Percentiles rank a stretch among this genome's conserved stretches.
Evolutionary conservation across 352 stramenopile genomes (phyloP).

Genomic region (Peronospora farinosa): DNA sequence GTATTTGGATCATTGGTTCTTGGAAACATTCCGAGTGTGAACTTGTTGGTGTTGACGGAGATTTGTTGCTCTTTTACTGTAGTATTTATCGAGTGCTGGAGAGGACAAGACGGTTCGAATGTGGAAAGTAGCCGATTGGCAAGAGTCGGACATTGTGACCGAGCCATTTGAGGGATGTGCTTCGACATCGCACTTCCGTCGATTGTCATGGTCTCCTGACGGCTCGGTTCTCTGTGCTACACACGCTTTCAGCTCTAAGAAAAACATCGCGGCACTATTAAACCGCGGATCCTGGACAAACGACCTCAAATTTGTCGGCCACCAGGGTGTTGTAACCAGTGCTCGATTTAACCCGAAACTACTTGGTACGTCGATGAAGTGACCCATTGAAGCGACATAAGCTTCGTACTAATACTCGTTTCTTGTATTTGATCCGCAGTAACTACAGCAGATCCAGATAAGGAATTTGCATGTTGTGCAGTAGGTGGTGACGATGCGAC

Average conservation of each 20-base stretch:
- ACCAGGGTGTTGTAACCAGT: conserved; percentile 71
- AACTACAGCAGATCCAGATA: conserved; percentile 47
- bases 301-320: conserved; percentile 82
- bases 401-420: conserved; percentile 5
- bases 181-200: conserved; percentile 78
- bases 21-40: neutral
- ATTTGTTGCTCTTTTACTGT: neutral
- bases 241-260: conserved; percentile 83
- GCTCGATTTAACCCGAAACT: conserved; percentile 81
- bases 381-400: neutral
- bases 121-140: conserved; percentile 78
- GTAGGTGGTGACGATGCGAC: conserved; percentile 78
- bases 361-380: conserved; percentile 32
- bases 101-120: conserved; percentile 84
- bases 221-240: conserved; percentile 74
- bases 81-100: conserved; percentile 82
- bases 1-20: conserved; percentile 12
- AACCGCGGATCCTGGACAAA: conserved; percentile 74
- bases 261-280: conserved; percentile 75
- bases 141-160: conserved; percentile 52
- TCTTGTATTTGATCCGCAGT: conserved; percentile 26
- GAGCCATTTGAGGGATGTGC: conserved; percentile 75
- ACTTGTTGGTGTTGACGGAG: neutral
- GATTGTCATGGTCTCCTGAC: conserved; percentile 80
- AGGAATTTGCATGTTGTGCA: conserved; percentile 81